These are phyloP conservation scores for Cenchrus purpureus DNA, from an alignment of 176 grass and related monocot species.

Conservation along the genomic window DNA sequence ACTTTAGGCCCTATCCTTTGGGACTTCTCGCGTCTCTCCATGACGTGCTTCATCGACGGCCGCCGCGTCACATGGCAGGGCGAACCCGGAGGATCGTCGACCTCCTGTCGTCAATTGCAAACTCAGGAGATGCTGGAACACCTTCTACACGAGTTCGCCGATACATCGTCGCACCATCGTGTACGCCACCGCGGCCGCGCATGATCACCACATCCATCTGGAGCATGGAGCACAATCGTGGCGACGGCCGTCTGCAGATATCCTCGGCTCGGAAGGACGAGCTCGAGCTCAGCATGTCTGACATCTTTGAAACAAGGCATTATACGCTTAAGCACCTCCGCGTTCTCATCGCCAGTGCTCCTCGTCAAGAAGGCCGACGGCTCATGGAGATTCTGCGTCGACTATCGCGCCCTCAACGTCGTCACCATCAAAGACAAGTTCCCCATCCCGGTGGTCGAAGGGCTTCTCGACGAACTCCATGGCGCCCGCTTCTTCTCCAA, in stretches of 20 bases:
- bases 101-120: too few species aligned
- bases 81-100: fast-evolving
- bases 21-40: neutral
- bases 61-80: neutral
- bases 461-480: too few species aligned
- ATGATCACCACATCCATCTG: neutral
- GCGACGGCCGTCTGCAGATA: neutral
- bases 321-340: neutral
- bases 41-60: neutral
- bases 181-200: too few species aligned
- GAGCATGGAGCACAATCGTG: neutral
- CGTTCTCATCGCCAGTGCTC: neutral
- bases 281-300: too few species aligned
- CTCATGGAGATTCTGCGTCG: neutral
- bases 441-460: too few species aligned
- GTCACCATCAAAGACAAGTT: neutral
- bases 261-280: too few species aligned
- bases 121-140: neutral
- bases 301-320: neutral
- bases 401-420: neutral
- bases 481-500: too few species aligned
- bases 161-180: neutral
- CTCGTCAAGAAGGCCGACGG: neutral
- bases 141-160: neutral
- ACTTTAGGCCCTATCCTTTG: neutral